phyloP scores from a whole-genome alignment of 345 rosid genomes.

The Eucalyptus polybractea region DNA sequence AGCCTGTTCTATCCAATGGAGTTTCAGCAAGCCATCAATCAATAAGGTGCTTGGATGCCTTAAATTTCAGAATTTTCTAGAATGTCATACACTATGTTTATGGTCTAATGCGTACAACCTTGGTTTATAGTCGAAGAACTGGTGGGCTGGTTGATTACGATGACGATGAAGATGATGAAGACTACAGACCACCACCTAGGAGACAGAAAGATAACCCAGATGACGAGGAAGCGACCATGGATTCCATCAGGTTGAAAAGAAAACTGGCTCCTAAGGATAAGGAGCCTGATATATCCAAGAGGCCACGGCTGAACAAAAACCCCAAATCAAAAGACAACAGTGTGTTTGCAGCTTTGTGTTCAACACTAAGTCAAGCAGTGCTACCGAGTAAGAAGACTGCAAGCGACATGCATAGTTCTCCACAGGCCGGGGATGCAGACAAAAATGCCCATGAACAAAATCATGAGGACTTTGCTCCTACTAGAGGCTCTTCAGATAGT shows the following conservation, averaged over 20 bases:
- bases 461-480: slow-evolving; percentile 17
- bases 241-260: slow-evolving; percentile 53
- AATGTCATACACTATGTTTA: not conserved
- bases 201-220: slow-evolving; percentile 46
- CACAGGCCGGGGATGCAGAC: not conserved
- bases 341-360: slow-evolving; percentile 71
- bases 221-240: slow-evolving; percentile 66
- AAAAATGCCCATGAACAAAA: not conserved
- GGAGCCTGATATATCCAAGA: slow-evolving; percentile 50
- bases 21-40: slow-evolving; percentile 39
- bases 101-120: not conserved
- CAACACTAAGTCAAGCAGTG: slow-evolving; percentile 80
- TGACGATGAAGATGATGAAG: slow-evolving; percentile 96
- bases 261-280: slow-evolving; percentile 46
- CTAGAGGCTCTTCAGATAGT: slow-evolving; percentile 13
- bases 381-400: slow-evolving; percentile 52
- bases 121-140: slow-evolving; percentile 40
- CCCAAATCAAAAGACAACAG: slow-evolving; percentile 46
- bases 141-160: slow-evolving; percentile 95
- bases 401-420: slow-evolving; percentile 6
- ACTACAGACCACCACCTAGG: slow-evolving; percentile 80
- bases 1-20: slow-evolving; percentile 63
- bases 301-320: slow-evolving; percentile 46
- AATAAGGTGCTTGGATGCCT: slow-evolving; percentile 34
- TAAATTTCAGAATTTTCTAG: not conserved